These are phyloP conservation scores for Potentilla sterilis DNA, from an alignment of 306 rosid genomes.

Conservation along the genomic window DNA sequence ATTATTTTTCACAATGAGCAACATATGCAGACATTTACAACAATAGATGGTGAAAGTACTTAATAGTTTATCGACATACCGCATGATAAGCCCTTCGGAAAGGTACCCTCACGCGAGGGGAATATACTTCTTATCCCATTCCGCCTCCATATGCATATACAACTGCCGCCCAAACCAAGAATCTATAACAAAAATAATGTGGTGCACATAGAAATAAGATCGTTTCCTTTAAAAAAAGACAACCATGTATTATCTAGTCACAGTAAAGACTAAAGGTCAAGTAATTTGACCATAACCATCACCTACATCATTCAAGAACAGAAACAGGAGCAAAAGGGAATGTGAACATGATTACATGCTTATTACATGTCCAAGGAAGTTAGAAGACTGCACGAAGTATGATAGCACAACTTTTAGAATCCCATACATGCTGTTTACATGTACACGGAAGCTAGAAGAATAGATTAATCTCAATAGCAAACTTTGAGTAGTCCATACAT, in stretches of 20 bases:
- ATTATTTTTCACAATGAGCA: not conserved
- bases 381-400: not conserved
- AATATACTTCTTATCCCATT: not conserved
- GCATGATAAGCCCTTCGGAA: slow-evolving; percentile 9
- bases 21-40: no score
- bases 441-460: not conserved
- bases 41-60: no score
- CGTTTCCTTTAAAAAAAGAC: not conserved
- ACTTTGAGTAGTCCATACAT: not conserved
- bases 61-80: slow-evolving; percentile 37
- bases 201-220: slow-evolving; percentile 18
- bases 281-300: not conserved
- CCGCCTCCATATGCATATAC: slow-evolving; percentile 6
- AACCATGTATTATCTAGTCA: not conserved
- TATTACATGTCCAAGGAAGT: not conserved
- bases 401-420: not conserved
- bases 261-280: not conserved
- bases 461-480: not conserved
- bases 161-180: not conserved
- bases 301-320: not conserved
- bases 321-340: not conserved
- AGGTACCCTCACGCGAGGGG: not conserved
- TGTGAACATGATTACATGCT: not conserved
- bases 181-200: slow-evolving; percentile 25
- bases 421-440: not conserved